Base-by-base conservation (phyloP, 1,139 yeast genomes). In the Lodderomyces parapsilosis region DNA sequence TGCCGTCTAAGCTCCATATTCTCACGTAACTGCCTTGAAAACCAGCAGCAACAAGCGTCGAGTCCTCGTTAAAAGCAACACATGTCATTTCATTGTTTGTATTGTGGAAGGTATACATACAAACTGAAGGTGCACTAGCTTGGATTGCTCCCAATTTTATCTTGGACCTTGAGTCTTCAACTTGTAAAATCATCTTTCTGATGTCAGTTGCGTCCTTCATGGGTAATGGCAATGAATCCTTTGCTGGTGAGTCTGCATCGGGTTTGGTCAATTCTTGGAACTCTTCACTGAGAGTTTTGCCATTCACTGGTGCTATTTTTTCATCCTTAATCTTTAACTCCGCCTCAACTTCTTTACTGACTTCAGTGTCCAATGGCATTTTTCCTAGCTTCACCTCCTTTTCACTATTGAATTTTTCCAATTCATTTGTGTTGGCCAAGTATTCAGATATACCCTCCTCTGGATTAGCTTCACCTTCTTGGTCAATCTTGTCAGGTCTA, bases 91-190 rank as follows among this genome's bases (percentile, higher is more conserved):
- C 95, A 52, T 87, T 86, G 59, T 87, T 86, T 8, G 98, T 87
- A 63, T 94, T 93, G 71, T 93, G 99, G 68, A 94, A 91, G 0
- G 99, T 93, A 68, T 93, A 94, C 96, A 93, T 89, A 64, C 99
- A 93, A 33, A 93, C 96, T 45, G 96, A 86, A 10, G 99, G 99
- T 22, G 94, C 78, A 23, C 89, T 72, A 1, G 95, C 86, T 62
- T 88, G 96, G 23, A 81, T 65, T 4, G 73, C 62, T 0, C 68
- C 74, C 43, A 93, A 63, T 49, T 74, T 76, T 41, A 93, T 80
- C 49, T 86, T 80, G 36, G 86, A 80, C 48, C 96, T 74, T 6
- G 94, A 81, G 61, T 93, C 98, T 53, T 83, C 88, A 32, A 93
- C 87, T 46, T 82, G 79, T 48, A 81, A 73, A 13, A 93, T 83